phyloP scores from a whole-genome alignment of 768 basidiomycete genomes.

The Tubosaeta sp. region DNA sequence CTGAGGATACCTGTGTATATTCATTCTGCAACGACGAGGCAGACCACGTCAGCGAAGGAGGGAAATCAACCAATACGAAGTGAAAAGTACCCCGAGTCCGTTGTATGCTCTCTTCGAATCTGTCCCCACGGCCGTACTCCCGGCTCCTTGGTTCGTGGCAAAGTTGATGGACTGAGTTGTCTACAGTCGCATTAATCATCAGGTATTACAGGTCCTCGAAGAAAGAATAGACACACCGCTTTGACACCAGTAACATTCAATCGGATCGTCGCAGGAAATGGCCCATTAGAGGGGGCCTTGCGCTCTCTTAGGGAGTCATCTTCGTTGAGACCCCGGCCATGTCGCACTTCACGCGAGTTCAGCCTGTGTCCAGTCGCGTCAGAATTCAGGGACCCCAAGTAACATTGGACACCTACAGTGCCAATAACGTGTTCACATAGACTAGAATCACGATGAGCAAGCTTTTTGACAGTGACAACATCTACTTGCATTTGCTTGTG shows the following conservation, averaged over 20 bases:
- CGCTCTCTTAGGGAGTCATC: conserved; percentile 16
- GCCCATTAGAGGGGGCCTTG: not conserved
- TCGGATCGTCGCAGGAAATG: conserved; percentile 7
- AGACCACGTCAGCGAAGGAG: not conserved
- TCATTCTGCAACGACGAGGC: conserved; percentile 3
- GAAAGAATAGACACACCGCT: conserved; percentile 7
- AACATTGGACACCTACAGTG: conserved; percentile 14
- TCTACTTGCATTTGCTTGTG: conserved; percentile 19
- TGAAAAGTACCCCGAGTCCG: conserved; percentile 5
- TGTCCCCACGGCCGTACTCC: conserved; percentile 4
- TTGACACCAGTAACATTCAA: conserved; percentile 13
- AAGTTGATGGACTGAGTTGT: conserved; percentile 15
- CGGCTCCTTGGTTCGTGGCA: not conserved
- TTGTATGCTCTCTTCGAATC: conserved; percentile 21
- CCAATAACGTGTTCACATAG: conserved; percentile 25
- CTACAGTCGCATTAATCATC: conserved; percentile 4
- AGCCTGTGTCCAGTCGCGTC: conserved; percentile 16
- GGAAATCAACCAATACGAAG: not conserved
- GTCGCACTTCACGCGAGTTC: conserved; percentile 17
- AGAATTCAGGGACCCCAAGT: not conserved
- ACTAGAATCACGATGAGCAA: conserved; percentile 13
- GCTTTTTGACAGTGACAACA: not conserved
- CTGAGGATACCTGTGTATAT: conserved; percentile 13
- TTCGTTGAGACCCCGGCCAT: conserved; percentile 23
- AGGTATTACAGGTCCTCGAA: not conserved